These are phyloP conservation scores for Rosa hybrid DNA, from an alignment of 331 rosid species.

Conservation along the genomic window DNA sequence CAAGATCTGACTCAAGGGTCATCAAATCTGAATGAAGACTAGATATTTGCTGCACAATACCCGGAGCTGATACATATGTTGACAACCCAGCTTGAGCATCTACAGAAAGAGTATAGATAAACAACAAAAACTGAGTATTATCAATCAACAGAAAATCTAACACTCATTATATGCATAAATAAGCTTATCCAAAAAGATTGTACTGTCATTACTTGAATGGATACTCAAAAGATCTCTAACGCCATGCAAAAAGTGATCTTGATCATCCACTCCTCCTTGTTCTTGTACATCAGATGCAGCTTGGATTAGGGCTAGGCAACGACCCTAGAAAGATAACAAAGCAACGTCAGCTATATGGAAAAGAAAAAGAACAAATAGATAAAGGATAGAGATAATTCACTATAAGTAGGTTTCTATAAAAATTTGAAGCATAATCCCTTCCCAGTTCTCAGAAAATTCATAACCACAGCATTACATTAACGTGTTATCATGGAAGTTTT, in stretches of 20 bases:
- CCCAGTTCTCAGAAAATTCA: not conserved
- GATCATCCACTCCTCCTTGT: constrained; percentile 98
- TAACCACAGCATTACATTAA: not conserved
- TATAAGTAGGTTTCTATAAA: not conserved
- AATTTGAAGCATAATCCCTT: not conserved
- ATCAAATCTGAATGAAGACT: constrained; percentile 81
- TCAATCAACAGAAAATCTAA: constrained; percentile 6
- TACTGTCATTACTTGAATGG: constrained; percentile 65
- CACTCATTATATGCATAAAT: constrained; percentile 19
- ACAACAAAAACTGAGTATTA: not conserved
- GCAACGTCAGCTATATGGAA: constrained; percentile 13
- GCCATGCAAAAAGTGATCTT: constrained; percentile 86
- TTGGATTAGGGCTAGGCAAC: constrained; percentile 89
- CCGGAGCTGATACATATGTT: constrained; percentile 96
- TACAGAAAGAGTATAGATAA: constrained; percentile 28
- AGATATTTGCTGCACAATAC: constrained; percentile 92
- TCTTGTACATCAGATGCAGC: constrained; percentile 96
- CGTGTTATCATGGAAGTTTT: constrained; percentile 2
- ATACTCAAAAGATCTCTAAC: constrained; percentile 93
- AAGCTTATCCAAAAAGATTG: constrained; percentile 13
- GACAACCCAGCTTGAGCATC: constrained; percentile 84
- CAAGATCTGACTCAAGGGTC: constrained; percentile 87
- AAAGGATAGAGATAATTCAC: not conserved
- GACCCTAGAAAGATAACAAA: constrained; percentile 52
- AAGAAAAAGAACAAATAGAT: not conserved